A percentile compares a stretch with the other conserved stretches of the same genome.
phyloP scores from a whole-genome alignment of 768 basidiomycete species.

The Sporobolomyces phaffii region DNA sequence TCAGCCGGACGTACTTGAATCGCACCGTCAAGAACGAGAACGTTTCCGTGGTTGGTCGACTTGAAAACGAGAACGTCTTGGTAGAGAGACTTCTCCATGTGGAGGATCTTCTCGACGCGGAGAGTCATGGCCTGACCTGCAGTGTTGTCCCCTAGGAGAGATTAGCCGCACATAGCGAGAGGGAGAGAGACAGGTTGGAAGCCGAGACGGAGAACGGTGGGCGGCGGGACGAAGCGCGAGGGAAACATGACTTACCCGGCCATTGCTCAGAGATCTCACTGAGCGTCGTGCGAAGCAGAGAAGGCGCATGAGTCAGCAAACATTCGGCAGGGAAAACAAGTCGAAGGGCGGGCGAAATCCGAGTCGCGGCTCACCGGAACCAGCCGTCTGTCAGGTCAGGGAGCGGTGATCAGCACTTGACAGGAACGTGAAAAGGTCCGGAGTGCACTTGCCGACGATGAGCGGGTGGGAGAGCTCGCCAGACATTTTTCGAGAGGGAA shows the following conservation, averaged over 20 bases:
- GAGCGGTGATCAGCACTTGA: not conserved
- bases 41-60: constrained; percentile 94
- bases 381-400: constrained; percentile 45
- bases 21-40: constrained; percentile 87
- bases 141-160: constrained; percentile 26
- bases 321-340: too few relatives aligned
- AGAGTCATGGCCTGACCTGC: constrained; percentile 71
- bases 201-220: constrained; percentile 2
- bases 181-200: not conserved
- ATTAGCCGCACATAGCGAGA: constrained; percentile 18
- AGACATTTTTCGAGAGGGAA: constrained; percentile 5
- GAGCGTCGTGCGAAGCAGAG: not conserved
- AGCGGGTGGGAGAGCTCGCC: constrained; percentile 46
- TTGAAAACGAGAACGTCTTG: constrained; percentile 98
- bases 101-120: constrained; percentile 89
- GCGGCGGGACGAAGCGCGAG: constrained; percentile 9
- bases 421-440: not conserved
- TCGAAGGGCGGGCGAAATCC: too few relatives aligned
- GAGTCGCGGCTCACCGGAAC: constrained; percentile 46
- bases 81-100: constrained; percentile 84
- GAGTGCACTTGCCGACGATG: constrained; percentile 44
- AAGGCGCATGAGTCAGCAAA: not conserved
- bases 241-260: constrained; percentile 45
- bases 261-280: constrained; percentile 50
- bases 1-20: constrained; percentile 56